Base-by-base conservation (phyloP, 257 asterid genomes). In the Haberlea rhodopensis region DNA sequence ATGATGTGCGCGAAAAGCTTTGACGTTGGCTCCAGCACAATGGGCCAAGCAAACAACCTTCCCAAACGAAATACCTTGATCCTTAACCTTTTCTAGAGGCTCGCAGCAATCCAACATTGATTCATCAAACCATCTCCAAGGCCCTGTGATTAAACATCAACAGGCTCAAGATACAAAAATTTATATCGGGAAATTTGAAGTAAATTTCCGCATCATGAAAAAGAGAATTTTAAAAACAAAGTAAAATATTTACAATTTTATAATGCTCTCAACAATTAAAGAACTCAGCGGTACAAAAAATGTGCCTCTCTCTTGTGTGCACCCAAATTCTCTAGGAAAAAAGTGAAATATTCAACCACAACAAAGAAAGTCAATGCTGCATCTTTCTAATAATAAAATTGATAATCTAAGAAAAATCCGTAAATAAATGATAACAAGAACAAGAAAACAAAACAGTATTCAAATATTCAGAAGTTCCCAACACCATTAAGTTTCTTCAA, bases 71-170 rank as follows among this genome's bases (percentile, higher is more conserved):
- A 94, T 86, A 60, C 99, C 97, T 76, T 78, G 75, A 58, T 81
- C 91, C 85, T 90, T 94, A 43, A 94, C 95, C 81, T 87, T 90
- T 66, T 94, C 99, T 71, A 94, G 74, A 53, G 99, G 92, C 79
- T 94, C 99, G 66, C 99, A 94, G 65, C 99, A 94, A 76, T 94
- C 99, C 83, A 94, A 60, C 99, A 94, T 94, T 46, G 87, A 87
- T 78, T 94, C 99, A 69, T 94, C 99, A 66, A 94, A 94, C 99
- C 99, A 94, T 78, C 99, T 86, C 99, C 99, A 94, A 65, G 99
- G 97, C 66, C 99, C 99, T 94, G 81, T 6, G 25, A 60, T 65
- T 45, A 43, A 69, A 70, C 32, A 75, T 66, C 64, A 40, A 63
- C 57, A 76, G 65, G 72, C 73, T 53, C 26, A 57, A 61, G 62